phyloP scores from a whole-genome alignment of 148 eudicot genomes.

The Vaccinium macrocarpon region DNA sequence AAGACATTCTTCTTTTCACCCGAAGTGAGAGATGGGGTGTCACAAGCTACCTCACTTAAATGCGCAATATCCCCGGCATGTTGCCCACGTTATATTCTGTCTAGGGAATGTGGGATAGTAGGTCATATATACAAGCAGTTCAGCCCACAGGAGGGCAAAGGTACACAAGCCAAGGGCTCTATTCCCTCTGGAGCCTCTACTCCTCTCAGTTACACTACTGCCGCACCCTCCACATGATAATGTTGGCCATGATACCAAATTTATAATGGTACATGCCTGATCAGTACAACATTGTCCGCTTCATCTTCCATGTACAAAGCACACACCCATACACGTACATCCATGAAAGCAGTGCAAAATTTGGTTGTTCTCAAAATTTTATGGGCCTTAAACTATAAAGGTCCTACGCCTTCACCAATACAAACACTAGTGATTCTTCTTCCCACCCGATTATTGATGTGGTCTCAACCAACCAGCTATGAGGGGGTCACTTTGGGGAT shows the following conservation, averaged over 20 bases:
- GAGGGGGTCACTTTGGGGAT: not conserved
- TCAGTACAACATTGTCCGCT: not conserved
- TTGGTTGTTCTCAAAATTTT: not conserved
- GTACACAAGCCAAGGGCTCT: not conserved
- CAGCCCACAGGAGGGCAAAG: not conserved
- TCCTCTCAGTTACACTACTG: not conserved
- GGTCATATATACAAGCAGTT: not conserved
- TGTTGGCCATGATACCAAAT: not conserved
- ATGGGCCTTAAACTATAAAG: not conserved
- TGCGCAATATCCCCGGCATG: not conserved
- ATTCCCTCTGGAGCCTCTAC: not conserved
- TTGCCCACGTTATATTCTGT: not conserved
- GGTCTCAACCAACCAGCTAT: not conserved
- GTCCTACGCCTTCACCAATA: not conserved
- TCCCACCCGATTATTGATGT: not conserved
- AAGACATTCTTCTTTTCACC: not conserved
- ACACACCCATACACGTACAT: not conserved
- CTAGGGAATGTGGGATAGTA: not conserved
- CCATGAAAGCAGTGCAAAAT: not conserved
- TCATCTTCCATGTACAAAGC: not conserved
- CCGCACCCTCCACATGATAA: not conserved
- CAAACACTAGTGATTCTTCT: too few relatives aligned
- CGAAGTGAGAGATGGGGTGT: not conserved
- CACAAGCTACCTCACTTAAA: not conserved
- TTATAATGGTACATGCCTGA: not conserved